Percentiles rank a stretch among this genome's conserved stretches.
These are phyloP conservation scores for Dalbergia cochinchinensis DNA, from an alignment of 306 rosid genomes.

Conservation along the genomic window DNA sequence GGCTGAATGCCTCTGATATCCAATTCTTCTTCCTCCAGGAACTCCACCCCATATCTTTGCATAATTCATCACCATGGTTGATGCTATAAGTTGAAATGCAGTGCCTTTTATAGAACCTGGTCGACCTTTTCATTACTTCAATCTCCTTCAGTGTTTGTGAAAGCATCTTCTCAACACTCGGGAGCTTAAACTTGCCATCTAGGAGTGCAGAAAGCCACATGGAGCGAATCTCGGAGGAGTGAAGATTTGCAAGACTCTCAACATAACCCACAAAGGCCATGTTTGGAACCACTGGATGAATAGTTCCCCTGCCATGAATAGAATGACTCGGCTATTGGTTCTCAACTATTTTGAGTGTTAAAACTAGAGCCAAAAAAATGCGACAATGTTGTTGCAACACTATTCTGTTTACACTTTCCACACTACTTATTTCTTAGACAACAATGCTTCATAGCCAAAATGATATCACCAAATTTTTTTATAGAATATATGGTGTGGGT, in stretches of 20 bases:
- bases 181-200: conserved; percentile 69
- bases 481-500: too few species aligned
- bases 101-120: conserved; percentile 70
- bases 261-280: conserved; percentile 81
- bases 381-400: not conserved
- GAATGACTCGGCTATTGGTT: conserved; percentile 8
- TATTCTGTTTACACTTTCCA: too few species aligned
- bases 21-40: conserved; percentile 78
- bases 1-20: conserved; percentile 68
- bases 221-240: conserved; percentile 68
- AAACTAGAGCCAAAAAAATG: not conserved
- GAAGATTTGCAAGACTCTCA: conserved; percentile 74
- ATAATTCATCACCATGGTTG: conserved; percentile 70
- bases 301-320: conserved; percentile 63
- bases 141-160: conserved; percentile 58
- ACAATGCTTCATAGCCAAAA: too few species aligned
- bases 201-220: conserved; percentile 71
- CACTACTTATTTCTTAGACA: not conserved
- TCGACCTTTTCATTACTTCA: conserved; percentile 62
- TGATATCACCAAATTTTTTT: too few species aligned
- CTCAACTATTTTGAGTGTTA: not conserved
- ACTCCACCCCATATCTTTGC: conserved; percentile 78
- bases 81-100: conserved; percentile 78
- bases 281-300: conserved; percentile 81
- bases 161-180: conserved; percentile 67